phyloP scores from a whole-genome alignment of 2,329 filamentous ascomycete species.

The Aspergillus sp. region DNA sequence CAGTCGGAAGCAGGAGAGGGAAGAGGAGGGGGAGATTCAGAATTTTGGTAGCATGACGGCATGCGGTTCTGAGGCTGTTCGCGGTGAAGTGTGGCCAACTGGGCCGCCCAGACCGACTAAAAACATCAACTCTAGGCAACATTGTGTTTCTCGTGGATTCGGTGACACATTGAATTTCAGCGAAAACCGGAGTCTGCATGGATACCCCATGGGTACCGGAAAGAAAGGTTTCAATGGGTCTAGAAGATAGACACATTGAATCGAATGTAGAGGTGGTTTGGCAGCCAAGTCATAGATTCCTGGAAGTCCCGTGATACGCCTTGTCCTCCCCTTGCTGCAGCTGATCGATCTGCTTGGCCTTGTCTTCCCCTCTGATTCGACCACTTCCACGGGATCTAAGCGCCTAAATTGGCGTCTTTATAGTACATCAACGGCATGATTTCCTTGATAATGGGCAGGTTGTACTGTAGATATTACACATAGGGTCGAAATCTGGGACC shows the following conservation, averaged over 20 bases:
- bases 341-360: not conserved
- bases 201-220: not conserved
- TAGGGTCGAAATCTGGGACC: no score
- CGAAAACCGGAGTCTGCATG: not conserved
- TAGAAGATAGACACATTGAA: not conserved
- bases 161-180: not conserved
- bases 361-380: not conserved
- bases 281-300: not conserved
- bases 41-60: slow-evolving; percentile 11
- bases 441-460: no score
- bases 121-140: not conserved
- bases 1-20: not conserved
- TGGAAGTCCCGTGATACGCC: not conserved
- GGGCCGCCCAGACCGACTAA: not conserved
- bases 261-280: not conserved
- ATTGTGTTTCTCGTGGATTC: not conserved
- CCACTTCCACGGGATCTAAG: not conserved
- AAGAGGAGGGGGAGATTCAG: not conserved
- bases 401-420: not conserved
- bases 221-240: not conserved
- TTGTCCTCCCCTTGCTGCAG: not conserved
- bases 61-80: slow-evolving; percentile 3
- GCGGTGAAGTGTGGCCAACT: slow-evolving; percentile 3
- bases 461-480: no score
- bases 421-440: not conserved